Evolutionary conservation across 306 rosid species (phyloP).

Genomic region (Rosa persica): DNA sequence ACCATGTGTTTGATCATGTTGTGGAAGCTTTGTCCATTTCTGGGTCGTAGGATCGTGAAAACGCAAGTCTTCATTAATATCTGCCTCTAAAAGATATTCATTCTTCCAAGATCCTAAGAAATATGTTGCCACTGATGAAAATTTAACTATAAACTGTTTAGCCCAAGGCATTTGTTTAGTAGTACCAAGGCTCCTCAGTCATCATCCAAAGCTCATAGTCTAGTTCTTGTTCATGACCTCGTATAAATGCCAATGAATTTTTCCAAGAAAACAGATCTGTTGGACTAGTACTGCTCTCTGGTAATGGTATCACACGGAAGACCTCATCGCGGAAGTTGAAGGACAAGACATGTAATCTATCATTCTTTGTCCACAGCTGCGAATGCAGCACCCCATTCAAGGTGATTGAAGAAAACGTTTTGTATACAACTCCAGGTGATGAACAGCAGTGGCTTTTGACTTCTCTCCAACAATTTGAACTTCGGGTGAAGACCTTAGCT

Average conservation of each 20-base stretch:
- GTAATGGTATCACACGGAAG: background rate
- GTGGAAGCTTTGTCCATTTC: background rate
- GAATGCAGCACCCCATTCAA: background rate
- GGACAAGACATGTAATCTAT: background rate
- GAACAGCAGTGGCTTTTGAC: background rate
- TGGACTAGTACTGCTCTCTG: background rate
- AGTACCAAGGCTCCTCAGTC: background rate
- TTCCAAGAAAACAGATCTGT: background rate
- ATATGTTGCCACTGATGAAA: background rate
- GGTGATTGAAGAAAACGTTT: background rate
- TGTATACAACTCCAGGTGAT: too few species aligned
- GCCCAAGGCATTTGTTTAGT: background rate
- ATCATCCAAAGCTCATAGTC: background rate
- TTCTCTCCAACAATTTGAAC: too few species aligned
- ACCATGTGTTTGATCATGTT: background rate
- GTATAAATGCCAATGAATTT: background rate
- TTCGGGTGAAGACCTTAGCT: too few species aligned
- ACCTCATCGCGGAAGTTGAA: background rate
- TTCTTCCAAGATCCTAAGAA: background rate
- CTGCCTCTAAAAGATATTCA: background rate
- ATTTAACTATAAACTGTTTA: background rate
- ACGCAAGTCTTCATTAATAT: background rate
- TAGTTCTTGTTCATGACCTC: background rate
- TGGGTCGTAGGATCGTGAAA: background rate
- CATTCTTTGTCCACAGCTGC: background rate